Evolutionary conservation across 805 yeast species (phyloP), one percentile per base, ranked within the genome.

Genomic region (Ogataea henricii): DNA sequence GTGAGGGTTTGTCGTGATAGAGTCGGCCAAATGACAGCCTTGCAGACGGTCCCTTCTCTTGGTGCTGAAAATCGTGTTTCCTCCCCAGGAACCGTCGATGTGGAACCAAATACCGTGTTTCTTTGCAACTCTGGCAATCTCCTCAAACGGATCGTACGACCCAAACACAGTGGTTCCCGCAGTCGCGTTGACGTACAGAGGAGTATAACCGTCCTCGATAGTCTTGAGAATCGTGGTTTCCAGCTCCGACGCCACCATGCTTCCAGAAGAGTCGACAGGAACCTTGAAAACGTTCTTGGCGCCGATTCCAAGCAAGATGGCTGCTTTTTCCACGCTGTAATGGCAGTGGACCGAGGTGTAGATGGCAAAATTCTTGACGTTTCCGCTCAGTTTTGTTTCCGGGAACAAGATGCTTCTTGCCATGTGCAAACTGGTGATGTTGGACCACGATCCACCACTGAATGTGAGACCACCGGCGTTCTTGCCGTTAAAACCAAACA

Each of bases 1-100:
- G 69, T 88, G 96, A 3, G 96, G 96, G 60, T 88, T 89, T 18
- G 82, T 77, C 1, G 96, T 88, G 47, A 88, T 73, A 9, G 91
- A 84, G 64, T 88, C 79, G 1, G 94, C 96, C 17, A 74, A 60
- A 35, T 85, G 77, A 26, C 78, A 64, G 1, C 96, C 96, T 14
- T 65, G 60, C 51, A 88, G 64, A 54, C 76, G 74, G 47, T 64
- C 40, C 35, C 60, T 64, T 46, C 81, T 78, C 9, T 54, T 68
- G 0, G 64, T 56, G 35, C 89, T 82, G 68, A 88, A 89, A 0
- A 87, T 74, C 8, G 85, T 83, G 57, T 89, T 89, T 7, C 92
- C 96, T 27, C 96, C 96, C 96, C 95, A 87, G 6, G 94, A 86
- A 1, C 94, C 96, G 66, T 88, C 96, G 34, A 88, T 78, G 64